phyloP scores from a whole-genome alignment of 1,139 yeast species.

The Debaryomyces sp. region DNA sequence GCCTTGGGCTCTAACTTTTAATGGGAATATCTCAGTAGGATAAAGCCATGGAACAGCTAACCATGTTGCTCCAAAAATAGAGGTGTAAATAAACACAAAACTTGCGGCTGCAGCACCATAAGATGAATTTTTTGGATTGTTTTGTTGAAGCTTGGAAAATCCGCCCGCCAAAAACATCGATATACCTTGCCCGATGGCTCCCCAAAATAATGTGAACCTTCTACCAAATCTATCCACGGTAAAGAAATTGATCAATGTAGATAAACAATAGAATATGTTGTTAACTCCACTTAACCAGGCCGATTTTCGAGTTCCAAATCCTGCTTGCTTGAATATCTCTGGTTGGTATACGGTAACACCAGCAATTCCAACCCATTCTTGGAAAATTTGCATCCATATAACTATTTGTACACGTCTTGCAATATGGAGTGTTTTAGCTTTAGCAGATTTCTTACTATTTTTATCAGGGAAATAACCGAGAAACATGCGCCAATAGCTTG shows the following conservation, averaged over 20 bases:
- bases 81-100: constrained; percentile 42
- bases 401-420: constrained; percentile 41
- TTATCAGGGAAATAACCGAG: constrained; percentile 16
- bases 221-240: constrained; percentile 62
- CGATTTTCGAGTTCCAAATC: constrained; percentile 27
- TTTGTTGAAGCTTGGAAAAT: constrained; percentile 32
- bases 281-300: constrained; percentile 57
- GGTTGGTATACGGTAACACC: constrained; percentile 44
- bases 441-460: constrained; percentile 12
- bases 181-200: constrained; percentile 46
- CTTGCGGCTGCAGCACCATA: constrained; percentile 53
- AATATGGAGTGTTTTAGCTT: constrained; percentile 23
- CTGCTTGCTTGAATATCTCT: constrained; percentile 36
- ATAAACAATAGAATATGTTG: constrained; percentile 56
- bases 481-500: constrained; percentile 21
- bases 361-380: constrained; percentile 45
- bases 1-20: constrained; percentile 53
- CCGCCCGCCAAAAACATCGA: constrained; percentile 41
- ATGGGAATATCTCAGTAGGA: constrained; percentile 56
- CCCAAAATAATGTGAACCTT: constrained; percentile 52
- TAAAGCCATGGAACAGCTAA: constrained; percentile 49
- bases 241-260: constrained; percentile 58
- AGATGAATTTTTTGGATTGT: constrained; percentile 25
- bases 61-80: constrained; percentile 30
- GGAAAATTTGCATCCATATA: constrained; percentile 40